Percentiles rank a stretch among this genome's conserved stretches.
These are phyloP conservation scores for Neofusicoccum kwambonambiense DNA, from an alignment of 2,329 filamentous ascomycete genomes.

Conservation along the genomic window DNA sequence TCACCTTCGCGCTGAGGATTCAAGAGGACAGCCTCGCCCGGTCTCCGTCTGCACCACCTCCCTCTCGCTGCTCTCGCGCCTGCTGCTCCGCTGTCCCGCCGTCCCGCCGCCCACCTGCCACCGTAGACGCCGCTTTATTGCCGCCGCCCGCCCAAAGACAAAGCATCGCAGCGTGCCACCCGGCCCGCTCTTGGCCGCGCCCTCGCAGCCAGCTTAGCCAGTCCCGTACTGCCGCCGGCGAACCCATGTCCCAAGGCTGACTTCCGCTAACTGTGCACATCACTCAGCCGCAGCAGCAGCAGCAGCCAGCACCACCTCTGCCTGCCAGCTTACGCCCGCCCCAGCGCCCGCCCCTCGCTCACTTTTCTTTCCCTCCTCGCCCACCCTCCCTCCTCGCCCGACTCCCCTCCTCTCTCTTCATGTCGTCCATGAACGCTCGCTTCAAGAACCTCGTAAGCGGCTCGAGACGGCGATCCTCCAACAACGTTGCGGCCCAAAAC, in stretches of 20 bases:
- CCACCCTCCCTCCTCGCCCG: constrained; percentile 22
- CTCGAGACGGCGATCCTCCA: constrained; percentile 73
- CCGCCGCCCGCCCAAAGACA: background rate
- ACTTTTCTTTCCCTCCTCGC: constrained; percentile 2
- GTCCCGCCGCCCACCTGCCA: background rate
- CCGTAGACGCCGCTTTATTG: background rate
- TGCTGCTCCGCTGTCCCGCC: background rate
- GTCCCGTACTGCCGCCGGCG: constrained; percentile 11
- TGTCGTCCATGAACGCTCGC: constrained; percentile 57
- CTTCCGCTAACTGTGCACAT: constrained; percentile 16
- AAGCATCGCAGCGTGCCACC: constrained; percentile 2
- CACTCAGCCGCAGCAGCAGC: constrained; percentile 18
- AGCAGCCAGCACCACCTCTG: constrained; percentile 6
- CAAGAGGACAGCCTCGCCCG: constrained; percentile 11
- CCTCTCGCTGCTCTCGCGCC: background rate
- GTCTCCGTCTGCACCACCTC: background rate
- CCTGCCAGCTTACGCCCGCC: constrained; percentile 15
- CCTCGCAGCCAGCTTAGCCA: constrained; percentile 9
- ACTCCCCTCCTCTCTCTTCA: constrained; percentile 31
- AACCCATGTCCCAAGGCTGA: constrained; percentile 18
- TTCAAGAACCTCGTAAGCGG: constrained; percentile 73
- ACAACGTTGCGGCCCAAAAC: constrained; percentile 42
- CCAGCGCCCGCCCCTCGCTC: constrained; percentile 10
- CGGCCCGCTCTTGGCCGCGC: constrained; percentile 13
- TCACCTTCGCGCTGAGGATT: constrained; percentile 7